Conservation (phyloP, 1,284 basidiomycete species). For the Tetrapyrgos nigripes region DNA sequence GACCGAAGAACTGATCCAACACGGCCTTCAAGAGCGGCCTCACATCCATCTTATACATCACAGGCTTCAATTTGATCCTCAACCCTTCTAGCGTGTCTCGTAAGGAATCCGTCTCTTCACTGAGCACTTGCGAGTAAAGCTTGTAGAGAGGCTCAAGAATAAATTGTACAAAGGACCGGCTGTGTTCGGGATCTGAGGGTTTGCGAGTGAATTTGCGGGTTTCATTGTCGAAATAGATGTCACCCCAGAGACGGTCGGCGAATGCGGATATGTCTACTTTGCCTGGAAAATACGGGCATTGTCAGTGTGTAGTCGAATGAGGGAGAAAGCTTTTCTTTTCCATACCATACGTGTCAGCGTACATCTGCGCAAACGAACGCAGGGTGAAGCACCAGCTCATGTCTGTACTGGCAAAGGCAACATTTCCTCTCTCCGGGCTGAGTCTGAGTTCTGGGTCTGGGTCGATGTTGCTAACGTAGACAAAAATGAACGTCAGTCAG, state of each 20-base stretch:
- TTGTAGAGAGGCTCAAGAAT: constrained; percentile 98
- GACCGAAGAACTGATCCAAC: constrained; percentile 95
- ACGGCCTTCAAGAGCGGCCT: constrained; percentile 94
- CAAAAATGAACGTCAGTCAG: constrained; percentile 8
- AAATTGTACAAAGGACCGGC: constrained; percentile 95
- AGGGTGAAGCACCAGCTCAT: constrained; percentile 99
- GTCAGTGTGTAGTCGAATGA: neutral
- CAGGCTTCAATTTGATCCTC: constrained; percentile 88
- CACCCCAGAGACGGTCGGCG: constrained; percentile 95
- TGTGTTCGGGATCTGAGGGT: constrained; percentile 80
- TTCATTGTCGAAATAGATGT: constrained; percentile 92
- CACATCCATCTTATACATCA: constrained; percentile 99
- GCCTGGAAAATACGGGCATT: constrained; percentile 40
- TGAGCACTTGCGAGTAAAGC: constrained; percentile 94
- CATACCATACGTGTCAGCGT: constrained; percentile 88
- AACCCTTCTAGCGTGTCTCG: constrained; percentile 83
- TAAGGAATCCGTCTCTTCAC: constrained; percentile 87
- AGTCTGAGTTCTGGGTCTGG: constrained; percentile 87
- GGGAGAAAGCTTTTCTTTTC: too few species aligned
- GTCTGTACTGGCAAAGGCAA: constrained; percentile 96
- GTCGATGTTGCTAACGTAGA: constrained; percentile 73
- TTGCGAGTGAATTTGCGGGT: constrained; percentile 91
- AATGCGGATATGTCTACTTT: constrained; percentile 71
- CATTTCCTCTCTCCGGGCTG: constrained; percentile 95
- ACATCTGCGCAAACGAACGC: constrained; percentile 94